A percentile compares a stretch with the other conserved stretches of the same genome.
These are phyloP conservation scores for Lachnellula suecica DNA, from an alignment of 2,329 filamentous ascomycete species.

Conservation along the genomic window DNA sequence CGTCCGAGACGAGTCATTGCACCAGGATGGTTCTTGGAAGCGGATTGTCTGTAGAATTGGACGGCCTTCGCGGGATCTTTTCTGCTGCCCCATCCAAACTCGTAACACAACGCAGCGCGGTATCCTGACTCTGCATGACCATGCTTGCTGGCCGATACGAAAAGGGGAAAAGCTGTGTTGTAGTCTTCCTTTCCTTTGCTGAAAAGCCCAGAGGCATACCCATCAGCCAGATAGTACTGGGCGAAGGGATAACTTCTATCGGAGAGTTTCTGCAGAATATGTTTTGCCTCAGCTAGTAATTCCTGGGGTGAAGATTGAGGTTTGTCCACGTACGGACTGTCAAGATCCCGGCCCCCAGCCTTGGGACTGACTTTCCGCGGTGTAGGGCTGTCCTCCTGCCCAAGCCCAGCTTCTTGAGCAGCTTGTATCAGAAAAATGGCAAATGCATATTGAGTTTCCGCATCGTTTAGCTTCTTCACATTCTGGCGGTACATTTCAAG, in stretches of 20 bases:
- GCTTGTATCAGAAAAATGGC: conserved; percentile 91
- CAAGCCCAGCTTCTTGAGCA: conserved; percentile 73
- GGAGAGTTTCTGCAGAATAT: conserved; percentile 81
- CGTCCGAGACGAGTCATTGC: conserved; percentile 91
- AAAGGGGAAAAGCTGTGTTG: conserved; percentile 87
- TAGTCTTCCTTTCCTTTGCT: conserved; percentile 93
- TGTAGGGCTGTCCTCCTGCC: conserved; percentile 41
- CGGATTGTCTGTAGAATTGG: conserved; percentile 87
- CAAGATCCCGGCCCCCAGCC: conserved; percentile 43
- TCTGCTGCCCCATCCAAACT: conserved; percentile 95
- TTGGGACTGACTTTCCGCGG: conserved; percentile 40
- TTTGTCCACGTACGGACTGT: conserved; percentile 46
- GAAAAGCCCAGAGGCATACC: conserved; percentile 90
- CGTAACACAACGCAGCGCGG: conserved; percentile 90
- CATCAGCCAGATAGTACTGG: conserved; percentile 95
- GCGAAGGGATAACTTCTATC: conserved; percentile 93
- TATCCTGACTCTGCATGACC: conserved; percentile 96
- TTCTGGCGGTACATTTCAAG: conserved; percentile 97
- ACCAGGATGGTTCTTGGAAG: conserved; percentile 91
- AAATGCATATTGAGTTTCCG: conserved; percentile 91
- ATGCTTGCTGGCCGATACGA: conserved; percentile 91
- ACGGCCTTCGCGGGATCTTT: conserved; percentile 89
- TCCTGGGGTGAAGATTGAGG: conserved; percentile 58
- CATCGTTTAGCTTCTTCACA: conserved; percentile 93
- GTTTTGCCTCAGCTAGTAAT: conserved; percentile 81